A percentile compares a stretch with the other conserved stretches of the same genome.
phyloP scores from a whole-genome alignment of 768 basidiomycete genomes.

The Rhizopogon vulgaris region DNA sequence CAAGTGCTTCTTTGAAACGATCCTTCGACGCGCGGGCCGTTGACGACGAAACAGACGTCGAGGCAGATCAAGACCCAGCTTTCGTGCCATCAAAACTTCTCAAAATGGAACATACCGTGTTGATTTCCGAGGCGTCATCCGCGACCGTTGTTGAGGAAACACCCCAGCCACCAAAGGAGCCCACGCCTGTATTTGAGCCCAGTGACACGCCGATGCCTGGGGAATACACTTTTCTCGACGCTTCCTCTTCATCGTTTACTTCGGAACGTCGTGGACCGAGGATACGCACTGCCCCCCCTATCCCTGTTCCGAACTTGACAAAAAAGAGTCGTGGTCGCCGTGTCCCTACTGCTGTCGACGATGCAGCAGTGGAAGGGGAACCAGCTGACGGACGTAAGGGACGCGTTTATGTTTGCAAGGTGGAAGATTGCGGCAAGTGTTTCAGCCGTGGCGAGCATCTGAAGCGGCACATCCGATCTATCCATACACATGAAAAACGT shows the following conservation, averaged over 20 bases:
- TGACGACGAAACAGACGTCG: conserved; percentile 29
- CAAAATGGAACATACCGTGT: conserved; percentile 19
- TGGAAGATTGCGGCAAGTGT: conserved; percentile 65
- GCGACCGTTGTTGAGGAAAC: conserved; percentile 22
- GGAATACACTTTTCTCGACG: conserved; percentile 29
- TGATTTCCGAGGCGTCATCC: conserved; percentile 22
- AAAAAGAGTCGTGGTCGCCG: conserved; percentile 77
- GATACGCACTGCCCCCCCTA: conserved; percentile 51
- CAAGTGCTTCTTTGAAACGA: conserved; percentile 23
- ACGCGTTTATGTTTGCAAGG: conserved; percentile 52
- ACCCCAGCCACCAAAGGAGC: conserved; percentile 7
- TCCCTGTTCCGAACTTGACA: conserved; percentile 71
- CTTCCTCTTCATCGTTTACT: conserved; percentile 29
- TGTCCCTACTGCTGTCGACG: conserved; percentile 50
- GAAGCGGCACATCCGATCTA: conserved; percentile 68
- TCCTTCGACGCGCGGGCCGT: conserved; percentile 29
- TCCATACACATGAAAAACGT: conserved; percentile 78
- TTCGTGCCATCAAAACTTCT: conserved; percentile 22
- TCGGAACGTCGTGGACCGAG: conserved; percentile 41
- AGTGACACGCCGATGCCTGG: conserved; percentile 23
- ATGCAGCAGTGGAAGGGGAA: conserved; percentile 16
- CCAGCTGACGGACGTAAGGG: conserved; percentile 24
- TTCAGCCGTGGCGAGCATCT: conserved; percentile 73
- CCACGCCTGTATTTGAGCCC: conserved; percentile 5
- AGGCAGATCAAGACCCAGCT: conserved; percentile 14